Evolutionary conservation across 2,329 filamentous ascomycete species (phyloP), one percentile per base, ranked within the genome.

Genomic region (Beauveria pseudobassiana): DNA sequence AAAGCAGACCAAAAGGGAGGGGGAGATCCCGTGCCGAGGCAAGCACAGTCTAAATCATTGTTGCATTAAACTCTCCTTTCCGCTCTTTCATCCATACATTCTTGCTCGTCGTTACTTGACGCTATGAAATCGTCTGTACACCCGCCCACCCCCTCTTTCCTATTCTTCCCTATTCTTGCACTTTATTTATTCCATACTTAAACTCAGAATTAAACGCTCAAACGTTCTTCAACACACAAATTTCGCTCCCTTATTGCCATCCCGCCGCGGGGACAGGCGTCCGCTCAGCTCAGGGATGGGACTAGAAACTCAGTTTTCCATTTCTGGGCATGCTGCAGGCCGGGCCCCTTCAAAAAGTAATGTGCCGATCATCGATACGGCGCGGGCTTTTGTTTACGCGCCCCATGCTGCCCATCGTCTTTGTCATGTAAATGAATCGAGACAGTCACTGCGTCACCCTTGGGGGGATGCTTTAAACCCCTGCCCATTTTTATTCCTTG

Each of bases 11-110:
- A 57, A 48, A 51, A 28, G 24, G 8, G 22, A 26, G n/a, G 48
- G 49, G 54, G 30, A 51, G 56, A 59, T 59, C n/a, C 57, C 48
- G 57, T 59, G 56, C 56, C 56, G 56, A 24, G 43, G 56, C 56
- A n/a, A 43, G 54, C 54, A n/a, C 28, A 24, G 22, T 45, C 45
- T 45, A 28, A 45, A 45, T 22, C 20, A 24, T 7, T 54, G n/a
- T 28, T 20, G 20, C 28, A 34, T n/a, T 28, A 51, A 51, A 30
- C 26, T 34, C 26, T 28, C 49, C 14, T 16, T 34, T 16, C 18
- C 30, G 9, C n/a, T 51, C 16, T 51, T 30, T 34, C 30, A 18
- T 18, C 14, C 18, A 24, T 14, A 38, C 5, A 8, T 24, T 26
- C 12, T 24, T 22, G 16, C n/a, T 48, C 22, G 12, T 14, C 5